Evolutionary conservation across 139 green algal genomes (phyloP).

Genomic region (Haematococcus sp.): DNA sequence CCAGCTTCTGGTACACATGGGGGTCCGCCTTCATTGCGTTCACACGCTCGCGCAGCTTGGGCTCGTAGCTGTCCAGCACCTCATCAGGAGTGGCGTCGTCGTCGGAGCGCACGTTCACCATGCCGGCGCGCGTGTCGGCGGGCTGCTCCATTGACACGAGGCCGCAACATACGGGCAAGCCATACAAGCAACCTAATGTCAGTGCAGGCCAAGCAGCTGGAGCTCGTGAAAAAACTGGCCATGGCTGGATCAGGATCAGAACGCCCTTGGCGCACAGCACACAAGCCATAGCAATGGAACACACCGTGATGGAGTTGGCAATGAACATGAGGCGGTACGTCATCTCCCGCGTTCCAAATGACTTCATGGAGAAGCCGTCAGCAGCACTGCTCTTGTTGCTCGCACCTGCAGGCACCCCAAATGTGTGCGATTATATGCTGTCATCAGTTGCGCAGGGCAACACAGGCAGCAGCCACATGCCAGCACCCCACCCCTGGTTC

Average conservation of each 20-base stretch:
- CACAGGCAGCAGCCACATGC: neutral
- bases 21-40: conserved; percentile 20
- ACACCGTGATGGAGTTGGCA: conserved; percentile 47
- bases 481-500: neutral
- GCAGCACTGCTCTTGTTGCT: neutral
- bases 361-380: conserved; percentile 31
- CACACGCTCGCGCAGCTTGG: conserved; percentile 3
- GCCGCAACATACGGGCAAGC: no score
- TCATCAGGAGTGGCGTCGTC: conserved; percentile 57
- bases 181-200: no score
- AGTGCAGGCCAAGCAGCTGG: no score
- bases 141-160: no score
- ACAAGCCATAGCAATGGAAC: neutral
- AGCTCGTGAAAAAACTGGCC: no score
- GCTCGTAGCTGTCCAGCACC: conserved; percentile 57
- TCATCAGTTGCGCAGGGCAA: no score
- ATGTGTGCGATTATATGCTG: no score
- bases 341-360: conserved; percentile 15
- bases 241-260: no score
- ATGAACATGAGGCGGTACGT: conserved; percentile 78
- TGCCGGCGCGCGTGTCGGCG: conserved; percentile 25
- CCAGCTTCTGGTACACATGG: conserved; percentile 69
- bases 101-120: conserved; percentile 80
- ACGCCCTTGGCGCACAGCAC: neutral
- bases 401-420: neutral